Conservation (phyloP, 2,329 filamentous ascomycete species). For the Chrysoporthe cubensis region DNA sequence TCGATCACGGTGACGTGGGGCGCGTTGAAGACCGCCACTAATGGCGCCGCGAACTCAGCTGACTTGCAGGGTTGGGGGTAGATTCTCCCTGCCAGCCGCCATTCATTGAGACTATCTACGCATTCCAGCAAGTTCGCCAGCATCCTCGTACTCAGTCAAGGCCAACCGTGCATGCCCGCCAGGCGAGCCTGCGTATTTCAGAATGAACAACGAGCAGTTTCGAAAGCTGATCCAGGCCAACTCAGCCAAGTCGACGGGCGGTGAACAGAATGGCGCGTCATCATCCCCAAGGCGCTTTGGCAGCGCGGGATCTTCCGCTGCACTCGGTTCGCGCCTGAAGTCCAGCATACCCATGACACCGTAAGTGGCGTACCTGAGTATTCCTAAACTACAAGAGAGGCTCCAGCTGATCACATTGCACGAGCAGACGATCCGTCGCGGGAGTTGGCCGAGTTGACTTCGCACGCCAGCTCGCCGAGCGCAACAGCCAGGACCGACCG, state of each 20-base stretch:
- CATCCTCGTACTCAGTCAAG: background rate
- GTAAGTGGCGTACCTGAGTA: conserved; percentile 51
- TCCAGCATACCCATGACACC: conserved; percentile 94
- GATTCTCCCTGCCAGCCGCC: background rate
- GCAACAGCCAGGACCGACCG: conserved; percentile 58
- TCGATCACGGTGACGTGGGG: conserved; percentile 4
- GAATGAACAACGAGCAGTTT: conserved; percentile 96
- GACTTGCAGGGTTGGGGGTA: conserved; percentile 3
- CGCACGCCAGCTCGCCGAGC: conserved; percentile 80
- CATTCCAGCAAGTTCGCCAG: background rate
- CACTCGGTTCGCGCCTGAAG: conserved; percentile 76
- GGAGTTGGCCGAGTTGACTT: conserved; percentile 67
- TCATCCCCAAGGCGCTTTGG: conserved; percentile 36
- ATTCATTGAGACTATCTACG: background rate
- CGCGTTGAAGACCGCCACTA: background rate
- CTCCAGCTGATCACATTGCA: conserved; percentile 1
- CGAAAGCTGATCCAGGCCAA: conserved; percentile 71
- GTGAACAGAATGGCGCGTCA: conserved; percentile 52
- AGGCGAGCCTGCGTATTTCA: background rate
- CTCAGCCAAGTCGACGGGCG: conserved; percentile 43
- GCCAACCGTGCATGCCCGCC: background rate
- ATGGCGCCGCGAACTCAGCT: background rate
- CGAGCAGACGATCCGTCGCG: conserved; percentile 65
- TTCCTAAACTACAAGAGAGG: background rate
- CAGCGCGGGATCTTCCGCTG: conserved; percentile 41